These are phyloP conservation scores for Didymella lethalis DNA, from an alignment of 2,329 filamentous ascomycete species.

Conservation along the genomic window DNA sequence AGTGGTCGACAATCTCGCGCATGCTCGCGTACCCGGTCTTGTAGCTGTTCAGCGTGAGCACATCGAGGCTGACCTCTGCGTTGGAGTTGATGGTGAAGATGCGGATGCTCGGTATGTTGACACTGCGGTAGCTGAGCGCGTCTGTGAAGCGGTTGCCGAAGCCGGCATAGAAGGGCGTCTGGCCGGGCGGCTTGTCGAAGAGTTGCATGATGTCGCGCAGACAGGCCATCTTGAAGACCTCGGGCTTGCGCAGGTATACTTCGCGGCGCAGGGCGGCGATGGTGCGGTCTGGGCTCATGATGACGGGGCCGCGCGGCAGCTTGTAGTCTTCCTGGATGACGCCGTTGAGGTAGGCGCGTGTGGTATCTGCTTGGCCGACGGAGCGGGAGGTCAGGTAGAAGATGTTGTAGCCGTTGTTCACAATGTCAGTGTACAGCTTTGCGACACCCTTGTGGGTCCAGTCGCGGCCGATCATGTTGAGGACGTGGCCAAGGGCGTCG, in stretches of 20 bases:
- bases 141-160: conserved; percentile 97
- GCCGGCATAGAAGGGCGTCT: conserved; percentile 91
- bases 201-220: conserved; percentile 90
- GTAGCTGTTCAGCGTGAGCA: conserved; percentile 90
- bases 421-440: conserved; percentile 96
- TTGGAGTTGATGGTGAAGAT: conserved; percentile 99
- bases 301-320: conserved; percentile 88
- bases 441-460: conserved; percentile 98
- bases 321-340: conserved; percentile 87
- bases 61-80: conserved; percentile 89
- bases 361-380: conserved; percentile 91
- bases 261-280: conserved; percentile 92
- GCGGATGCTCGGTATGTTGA: conserved; percentile 90
- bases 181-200: conserved; percentile 69
- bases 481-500: conserved; percentile 88
- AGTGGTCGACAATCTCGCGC: conserved; percentile 96
- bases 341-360: conserved; percentile 86
- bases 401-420: conserved; percentile 96
- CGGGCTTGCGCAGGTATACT: conserved; percentile 92
- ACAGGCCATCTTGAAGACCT: conserved; percentile 99
- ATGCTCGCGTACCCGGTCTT: conserved; percentile 98
- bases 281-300: conserved; percentile 92
- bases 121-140: conserved; percentile 92
- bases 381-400: conserved; percentile 96
- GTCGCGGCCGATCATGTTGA: conserved; percentile 96